phyloP scores from a whole-genome alignment of 1,139 yeast species.

The Kluyveromyces marxianus region DNA sequence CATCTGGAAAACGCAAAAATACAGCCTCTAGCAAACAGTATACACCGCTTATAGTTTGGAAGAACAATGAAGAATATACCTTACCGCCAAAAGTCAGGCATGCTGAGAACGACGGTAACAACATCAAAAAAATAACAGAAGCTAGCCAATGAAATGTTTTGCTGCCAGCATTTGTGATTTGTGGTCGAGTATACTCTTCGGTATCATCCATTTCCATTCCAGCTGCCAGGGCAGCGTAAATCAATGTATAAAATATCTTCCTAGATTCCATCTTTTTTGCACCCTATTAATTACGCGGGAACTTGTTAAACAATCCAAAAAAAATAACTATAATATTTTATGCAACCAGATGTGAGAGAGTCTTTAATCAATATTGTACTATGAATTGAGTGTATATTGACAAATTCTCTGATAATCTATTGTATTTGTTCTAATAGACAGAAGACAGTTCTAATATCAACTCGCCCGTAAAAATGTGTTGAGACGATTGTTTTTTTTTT shows the following conservation, averaged over 20 bases:
- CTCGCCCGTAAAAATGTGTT: too few species aligned
- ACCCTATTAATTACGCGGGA: not conserved
- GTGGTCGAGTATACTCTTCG: slow-evolving; percentile 28
- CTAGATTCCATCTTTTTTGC: not conserved
- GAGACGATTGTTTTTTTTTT: too few species aligned
- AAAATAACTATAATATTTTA: too few species aligned
- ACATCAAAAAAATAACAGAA: slow-evolving; percentile 39
- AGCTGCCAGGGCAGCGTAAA: not conserved
- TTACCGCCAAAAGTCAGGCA: slow-evolving; percentile 48
- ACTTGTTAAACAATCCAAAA: too few species aligned
- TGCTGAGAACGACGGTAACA: slow-evolving; percentile 50
- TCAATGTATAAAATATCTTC: not conserved
- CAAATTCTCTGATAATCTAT: too few species aligned
- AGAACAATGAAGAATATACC: slow-evolving; percentile 38
- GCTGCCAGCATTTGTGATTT: slow-evolving; percentile 39
- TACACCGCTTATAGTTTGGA: slow-evolving; percentile 42
- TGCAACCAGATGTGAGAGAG: too few species aligned
- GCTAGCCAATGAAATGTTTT: slow-evolving; percentile 60
- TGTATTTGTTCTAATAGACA: too few species aligned
- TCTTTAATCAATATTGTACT: too few species aligned
- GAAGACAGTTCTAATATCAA: too few species aligned
- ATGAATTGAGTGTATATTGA: too few species aligned
- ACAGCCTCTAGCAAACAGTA: slow-evolving; percentile 51
- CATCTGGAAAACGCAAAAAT: slow-evolving; percentile 54
- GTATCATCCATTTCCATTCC: slow-evolving; percentile 27